Evolutionary conservation across 2,329 filamentous ascomycete species (phyloP), one percentile per base, ranked within the genome.

Genomic region (Cladosporium sp.): DNA sequence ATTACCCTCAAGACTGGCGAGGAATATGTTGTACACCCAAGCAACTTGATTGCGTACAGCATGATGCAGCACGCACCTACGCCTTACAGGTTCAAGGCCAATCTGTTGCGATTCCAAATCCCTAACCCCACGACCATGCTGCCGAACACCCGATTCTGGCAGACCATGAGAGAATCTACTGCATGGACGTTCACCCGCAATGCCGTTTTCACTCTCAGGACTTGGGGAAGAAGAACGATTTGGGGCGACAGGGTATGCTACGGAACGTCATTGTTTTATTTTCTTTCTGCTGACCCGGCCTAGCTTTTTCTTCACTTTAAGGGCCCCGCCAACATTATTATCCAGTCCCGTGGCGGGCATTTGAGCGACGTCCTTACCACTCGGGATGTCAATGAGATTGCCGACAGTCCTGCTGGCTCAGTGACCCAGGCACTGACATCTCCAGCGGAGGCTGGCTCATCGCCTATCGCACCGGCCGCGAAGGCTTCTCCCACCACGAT

Each of bases 11-110:
- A 82, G 54, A 82, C 85, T 22, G 90, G 87, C 14, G 93, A 98
- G 68, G 87, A 93, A 68, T 92, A 96, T 61, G 84, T 95, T 50
- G 89, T 88, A 3, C 91, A 97, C 68, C 92, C 93, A 32, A 82
- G 77, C 76, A 90, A 95, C 67, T 84, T 98, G 3, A 83, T 97
- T 11, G 93, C 93, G 18, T 98, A 98, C 72, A 85, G 86, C 3
- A 79, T 93, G 45, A 84, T 82, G 48, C 80, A 83, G 53, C 80
- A 83, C 51, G 80, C 83, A 7, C 93, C 93, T 6, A 77, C 83
- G 37, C 89, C 92, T 4, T 96, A 95, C 75, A 84, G 92, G 40
- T 87, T 98, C 70, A 89, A 87, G 70, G 87, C 87, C 2, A 86
- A 83, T 37, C 78, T 75, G 44, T 68, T 95, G 51, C 80, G 82